phyloP scores from a whole-genome alignment of 2,329 filamentous ascomycete species.

The Aschersonia sp. region DNA sequence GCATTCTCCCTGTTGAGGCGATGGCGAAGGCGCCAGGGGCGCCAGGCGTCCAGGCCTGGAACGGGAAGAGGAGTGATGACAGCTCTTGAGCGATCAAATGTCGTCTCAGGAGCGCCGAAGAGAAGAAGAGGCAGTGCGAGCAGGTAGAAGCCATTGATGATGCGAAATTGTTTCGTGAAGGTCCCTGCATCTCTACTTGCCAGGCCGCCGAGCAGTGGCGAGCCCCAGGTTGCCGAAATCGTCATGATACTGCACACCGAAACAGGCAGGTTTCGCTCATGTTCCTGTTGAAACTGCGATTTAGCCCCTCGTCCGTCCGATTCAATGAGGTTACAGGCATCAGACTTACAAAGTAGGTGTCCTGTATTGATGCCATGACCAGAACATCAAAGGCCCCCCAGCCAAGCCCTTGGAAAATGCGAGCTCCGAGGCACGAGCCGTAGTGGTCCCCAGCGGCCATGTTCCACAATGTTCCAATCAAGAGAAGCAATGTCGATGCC shows the following conservation, averaged over 20 bases:
- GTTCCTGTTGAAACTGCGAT: constrained; percentile 20
- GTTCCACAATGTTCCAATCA: constrained; percentile 37
- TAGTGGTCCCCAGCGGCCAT: constrained; percentile 25
- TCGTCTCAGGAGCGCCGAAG: constrained; percentile 36
- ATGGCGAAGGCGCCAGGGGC: constrained; percentile 10
- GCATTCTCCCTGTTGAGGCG: constrained; percentile 17
- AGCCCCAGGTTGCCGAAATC: constrained; percentile 35
- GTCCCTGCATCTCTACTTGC: constrained; percentile 19
- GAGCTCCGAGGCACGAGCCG: constrained; percentile 32
- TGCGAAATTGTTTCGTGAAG: constrained; percentile 33
- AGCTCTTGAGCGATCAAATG: constrained; percentile 27
- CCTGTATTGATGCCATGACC: constrained; percentile 35
- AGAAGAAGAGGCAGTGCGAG: constrained; percentile 31
- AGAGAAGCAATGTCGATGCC: constrained; percentile 26
- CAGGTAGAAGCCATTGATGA: constrained; percentile 33
- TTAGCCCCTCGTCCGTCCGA: background rate
- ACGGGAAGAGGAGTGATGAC: constrained; percentile 5
- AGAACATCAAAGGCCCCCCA: constrained; percentile 44
- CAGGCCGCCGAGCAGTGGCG: constrained; percentile 37
- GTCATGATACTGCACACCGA: constrained; percentile 29
- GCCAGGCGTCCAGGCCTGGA: constrained; percentile 8
- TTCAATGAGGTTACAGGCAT: background rate
- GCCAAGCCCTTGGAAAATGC: constrained; percentile 40
- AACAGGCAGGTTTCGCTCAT: constrained; percentile 32
- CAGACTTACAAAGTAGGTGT: constrained; percentile 38